Base-by-base conservation (phyloP, 148 eudicot species). In the Amaranthus palmeri region DNA sequence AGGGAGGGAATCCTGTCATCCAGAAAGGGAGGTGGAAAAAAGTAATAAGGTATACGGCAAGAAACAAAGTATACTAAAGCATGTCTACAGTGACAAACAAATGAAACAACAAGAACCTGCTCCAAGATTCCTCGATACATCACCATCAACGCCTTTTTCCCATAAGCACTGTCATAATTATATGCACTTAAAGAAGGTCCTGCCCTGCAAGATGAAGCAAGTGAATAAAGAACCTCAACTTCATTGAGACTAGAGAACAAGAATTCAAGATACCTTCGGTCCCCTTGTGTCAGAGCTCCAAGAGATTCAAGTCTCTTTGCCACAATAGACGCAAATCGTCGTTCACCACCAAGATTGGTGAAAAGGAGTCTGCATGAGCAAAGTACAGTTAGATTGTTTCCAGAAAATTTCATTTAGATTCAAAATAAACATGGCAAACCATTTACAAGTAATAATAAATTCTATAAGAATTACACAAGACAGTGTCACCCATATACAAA, bases 281-380 rank as follows among this genome's bases (percentile, higher is more conserved):
- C 98, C 53, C 98, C 98, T 78, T 95, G 98, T 45, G 98, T 95
- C 72, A 95, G 76, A 53, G 98, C 98, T 59, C 98, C 98, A 76
- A 95, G 97, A 55, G 98, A 89, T 75, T 91, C 96, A 54, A 95
- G 81, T 76, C 98, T 86, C 86, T 95, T 95, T 42, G 98, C 98
- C 80, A 95, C 98, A 76, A 91, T 87, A 59, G 98, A 95, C 49
- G 97, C 98, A 85, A 95, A 95, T 59, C 98, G 88, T 50, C 97
- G 87, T 78, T 95, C 98, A 78, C 98, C 98, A 46, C 98, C 98
- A 61, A 95, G 93, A 83, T 95, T 87, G 7, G 96, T 89, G 69
- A 95, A 95, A 55, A 95, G 91, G 61, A 95, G 81, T 86, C 98
- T 95, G 80, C 59, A 76, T 57, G 9, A 60, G n/a, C n/a, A n/a